Percentiles rank a stretch among this genome's conserved stretches.
These are phyloP conservation scores for Lepidium africanum DNA, from an alignment of 345 rosid species.

Conservation along the genomic window DNA sequence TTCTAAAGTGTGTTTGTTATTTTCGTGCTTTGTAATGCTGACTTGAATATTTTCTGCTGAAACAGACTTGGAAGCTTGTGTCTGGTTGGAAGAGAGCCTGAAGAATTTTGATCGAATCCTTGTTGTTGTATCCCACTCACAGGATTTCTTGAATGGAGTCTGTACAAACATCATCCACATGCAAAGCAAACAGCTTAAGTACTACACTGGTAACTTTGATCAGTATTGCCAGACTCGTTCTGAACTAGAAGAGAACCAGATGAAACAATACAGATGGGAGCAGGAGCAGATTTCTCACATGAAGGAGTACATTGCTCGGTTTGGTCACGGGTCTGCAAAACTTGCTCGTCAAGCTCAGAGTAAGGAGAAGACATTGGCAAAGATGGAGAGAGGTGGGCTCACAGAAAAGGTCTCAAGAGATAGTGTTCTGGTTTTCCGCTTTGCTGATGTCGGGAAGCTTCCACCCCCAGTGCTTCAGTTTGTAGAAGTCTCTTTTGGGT, in stretches of 20 bases:
- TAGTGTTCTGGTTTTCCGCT: conserved; percentile 76
- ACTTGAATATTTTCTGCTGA: neutral
- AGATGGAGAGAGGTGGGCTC: conserved; percentile 99
- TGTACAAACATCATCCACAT: conserved; percentile 97
- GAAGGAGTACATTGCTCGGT: conserved; percentile 99
- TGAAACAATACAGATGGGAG: conserved; percentile 99
- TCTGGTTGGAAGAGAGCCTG: conserved; percentile 93
- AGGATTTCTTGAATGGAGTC: conserved; percentile 94
- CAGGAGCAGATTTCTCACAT: conserved; percentile 95
- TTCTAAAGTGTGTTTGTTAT: neutral
- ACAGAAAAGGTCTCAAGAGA: conserved; percentile 77
- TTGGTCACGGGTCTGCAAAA: conserved; percentile 98
- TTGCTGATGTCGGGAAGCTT: conserved; percentile 91
- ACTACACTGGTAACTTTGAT: conserved; percentile 85
- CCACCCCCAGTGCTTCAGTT: conserved; percentile 99
- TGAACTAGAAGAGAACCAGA: conserved; percentile 95
- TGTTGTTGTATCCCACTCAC: conserved; percentile 94
- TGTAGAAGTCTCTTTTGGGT: conserved; percentile 90
- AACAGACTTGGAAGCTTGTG: conserved; percentile 97
- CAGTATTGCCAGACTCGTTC: conserved; percentile 95
- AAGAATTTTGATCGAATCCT: conserved; percentile 90
- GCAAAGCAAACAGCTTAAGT: conserved; percentile 79
- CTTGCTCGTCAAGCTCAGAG: conserved; percentile 99
- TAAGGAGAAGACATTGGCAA: conserved; percentile 95
- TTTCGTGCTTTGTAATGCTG: neutral